Conservation (phyloP, 352 stramenopile species). For the Thraustochytrium striatum region DNA sequence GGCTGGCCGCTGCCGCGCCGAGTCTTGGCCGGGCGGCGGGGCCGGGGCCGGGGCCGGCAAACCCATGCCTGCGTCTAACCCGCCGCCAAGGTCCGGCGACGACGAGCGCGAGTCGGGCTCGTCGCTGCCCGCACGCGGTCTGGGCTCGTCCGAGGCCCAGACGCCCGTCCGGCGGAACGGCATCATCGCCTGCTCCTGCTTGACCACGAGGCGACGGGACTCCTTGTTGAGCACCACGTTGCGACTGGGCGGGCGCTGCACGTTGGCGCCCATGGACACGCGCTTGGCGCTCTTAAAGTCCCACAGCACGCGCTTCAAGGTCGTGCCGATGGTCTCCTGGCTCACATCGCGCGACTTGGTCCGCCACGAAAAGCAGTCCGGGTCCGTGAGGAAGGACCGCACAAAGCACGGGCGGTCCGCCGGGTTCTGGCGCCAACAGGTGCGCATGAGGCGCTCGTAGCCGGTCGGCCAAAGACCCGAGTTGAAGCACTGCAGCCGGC, state of each 20-base stretch:
- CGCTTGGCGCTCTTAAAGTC: slow-evolving; percentile 10
- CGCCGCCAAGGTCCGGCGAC: background rate
- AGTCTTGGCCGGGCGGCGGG: no score
- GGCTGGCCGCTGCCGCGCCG: no score
- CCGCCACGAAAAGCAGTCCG: background rate
- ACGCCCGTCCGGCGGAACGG: no score
- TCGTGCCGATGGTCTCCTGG: slow-evolving; percentile 39
- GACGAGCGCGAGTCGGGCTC: background rate
- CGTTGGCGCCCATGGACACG: background rate
- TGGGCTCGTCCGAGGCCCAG: background rate
- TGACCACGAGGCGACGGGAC: background rate
- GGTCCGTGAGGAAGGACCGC: slow-evolving; percentile 20
- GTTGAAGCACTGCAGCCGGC: background rate
- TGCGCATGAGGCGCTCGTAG: slow-evolving; percentile 39
- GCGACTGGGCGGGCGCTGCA: background rate
- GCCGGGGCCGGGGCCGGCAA: no score
- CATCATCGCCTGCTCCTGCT: background rate
- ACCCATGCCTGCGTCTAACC: no score
- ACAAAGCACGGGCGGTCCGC: slow-evolving; percentile 29
- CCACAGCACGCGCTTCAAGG: slow-evolving; percentile 27
- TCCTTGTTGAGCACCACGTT: background rate
- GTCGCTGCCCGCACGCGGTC: background rate
- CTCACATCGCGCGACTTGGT: background rate
- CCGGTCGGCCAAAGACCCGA: background rate
- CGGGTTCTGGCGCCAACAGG: slow-evolving; percentile 32